Evolutionary conservation across 2,329 filamentous ascomycete species (phyloP).

Genomic region (Xylariaceae sp.): DNA sequence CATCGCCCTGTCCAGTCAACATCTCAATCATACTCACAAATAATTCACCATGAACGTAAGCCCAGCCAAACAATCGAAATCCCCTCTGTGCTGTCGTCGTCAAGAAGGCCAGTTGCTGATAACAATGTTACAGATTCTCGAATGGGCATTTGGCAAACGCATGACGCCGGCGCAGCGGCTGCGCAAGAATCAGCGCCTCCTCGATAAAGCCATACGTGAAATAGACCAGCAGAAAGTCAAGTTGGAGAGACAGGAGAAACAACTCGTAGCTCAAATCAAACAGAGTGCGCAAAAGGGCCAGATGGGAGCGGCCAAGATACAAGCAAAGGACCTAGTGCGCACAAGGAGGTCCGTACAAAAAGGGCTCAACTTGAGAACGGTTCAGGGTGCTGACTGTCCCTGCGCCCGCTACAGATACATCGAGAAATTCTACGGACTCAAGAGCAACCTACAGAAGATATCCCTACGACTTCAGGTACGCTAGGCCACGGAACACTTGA

Average conservation of each 20-base stretch:
- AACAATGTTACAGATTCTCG: conserved; percentile 67
- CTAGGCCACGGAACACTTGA: conserved; percentile 60
- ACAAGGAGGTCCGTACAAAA: conserved; percentile 62
- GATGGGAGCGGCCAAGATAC: conserved; percentile 97
- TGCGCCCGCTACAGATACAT: conserved; percentile 59
- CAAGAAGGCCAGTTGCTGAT: conserved; percentile 5
- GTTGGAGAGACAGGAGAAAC: conserved; percentile 98
- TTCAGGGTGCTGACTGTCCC: neutral
- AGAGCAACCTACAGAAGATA: conserved; percentile 93
- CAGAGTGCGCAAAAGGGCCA: conserved; percentile 97
- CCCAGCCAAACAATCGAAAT: neutral
- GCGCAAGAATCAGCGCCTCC: conserved; percentile 89
- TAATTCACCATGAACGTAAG: conserved; percentile 17
- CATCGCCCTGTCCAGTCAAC: too few relatives aligned
- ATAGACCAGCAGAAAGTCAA: conserved; percentile 92
- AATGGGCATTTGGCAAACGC: conserved; percentile 99
- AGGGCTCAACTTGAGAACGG: neutral
- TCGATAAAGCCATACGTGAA: conserved; percentile 96
- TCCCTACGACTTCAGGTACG: conserved; percentile 85
- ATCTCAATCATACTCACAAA: too few relatives aligned
- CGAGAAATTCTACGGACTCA: conserved; percentile 98
- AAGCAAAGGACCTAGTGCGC: conserved; percentile 92
- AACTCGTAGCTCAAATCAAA: conserved; percentile 91
- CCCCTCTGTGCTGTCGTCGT: neutral
- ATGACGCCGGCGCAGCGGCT: conserved; percentile 93